Conservation (phyloP, 202 grass and related monocot species). For the Bolboschoenoplectus hybrid region DNA sequence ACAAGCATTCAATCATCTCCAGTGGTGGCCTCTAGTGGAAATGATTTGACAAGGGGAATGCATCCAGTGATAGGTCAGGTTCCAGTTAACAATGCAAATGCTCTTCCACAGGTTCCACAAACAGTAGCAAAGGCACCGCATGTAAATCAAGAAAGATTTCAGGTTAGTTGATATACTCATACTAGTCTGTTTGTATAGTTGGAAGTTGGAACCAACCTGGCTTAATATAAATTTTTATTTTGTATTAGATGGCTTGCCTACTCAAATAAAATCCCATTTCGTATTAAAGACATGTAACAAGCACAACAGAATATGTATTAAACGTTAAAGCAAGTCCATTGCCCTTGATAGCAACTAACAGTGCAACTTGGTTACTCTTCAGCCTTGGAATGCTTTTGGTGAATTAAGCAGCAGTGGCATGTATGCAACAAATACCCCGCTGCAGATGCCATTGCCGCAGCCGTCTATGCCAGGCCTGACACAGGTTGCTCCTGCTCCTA, state of each 20-base stretch:
- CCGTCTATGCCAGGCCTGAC: constrained; percentile 34
- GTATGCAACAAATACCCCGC: constrained; percentile 45
- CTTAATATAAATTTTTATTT: constrained; percentile 13
- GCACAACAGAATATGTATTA: background rate
- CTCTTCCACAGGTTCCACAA: constrained; percentile 14
- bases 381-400: constrained; percentile 86
- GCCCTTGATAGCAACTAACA: constrained; percentile 19
- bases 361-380: constrained; percentile 43
- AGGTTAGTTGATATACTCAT: constrained; percentile 31
- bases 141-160: constrained; percentile 31
- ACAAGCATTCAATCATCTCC: constrained; percentile 42
- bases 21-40: constrained; percentile 45
- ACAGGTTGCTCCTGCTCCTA: constrained; percentile 26
- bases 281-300: background rate
- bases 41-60: constrained; percentile 41
- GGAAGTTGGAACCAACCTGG: background rate
- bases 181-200: constrained; percentile 1
- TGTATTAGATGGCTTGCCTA: background rate
- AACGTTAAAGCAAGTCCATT: background rate
- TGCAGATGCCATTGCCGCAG: constrained; percentile 43
- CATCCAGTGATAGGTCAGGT: constrained; percentile 23
- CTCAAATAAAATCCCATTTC: background rate
- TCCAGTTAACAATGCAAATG: constrained; percentile 23
- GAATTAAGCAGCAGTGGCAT: constrained; percentile 55
- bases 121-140: background rate